Evolutionary conservation across 2,329 filamentous ascomycete species (phyloP), one percentile per base, ranked within the genome.

Genomic region (Fusarium caatingaense): DNA sequence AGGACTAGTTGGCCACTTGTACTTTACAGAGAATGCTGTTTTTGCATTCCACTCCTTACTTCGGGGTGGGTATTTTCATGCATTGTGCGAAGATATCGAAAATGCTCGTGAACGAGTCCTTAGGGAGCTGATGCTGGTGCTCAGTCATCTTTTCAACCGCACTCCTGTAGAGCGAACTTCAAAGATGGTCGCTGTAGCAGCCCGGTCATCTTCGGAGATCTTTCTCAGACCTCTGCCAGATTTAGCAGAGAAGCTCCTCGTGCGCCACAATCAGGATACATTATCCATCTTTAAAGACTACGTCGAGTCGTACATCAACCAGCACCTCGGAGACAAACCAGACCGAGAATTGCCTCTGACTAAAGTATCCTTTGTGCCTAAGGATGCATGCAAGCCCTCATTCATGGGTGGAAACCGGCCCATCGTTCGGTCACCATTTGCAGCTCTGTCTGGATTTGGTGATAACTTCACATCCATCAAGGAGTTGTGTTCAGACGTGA

Each of bases 11-110:
- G 87, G 88, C 0, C 91, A 94, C 78, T 80, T 95, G 2, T 94
- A 94, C 80, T 93, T 90, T 72, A 92, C 90, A 0, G 91, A 94
- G 72, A 93, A 92, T 72, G 88, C 90, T 0, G 88, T 88, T 8
- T 94, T 94, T 75, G 91, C 91, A 1, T 93, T 94, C 78, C 92
- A 94, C 75, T 88, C 91, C 2, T 82, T 95, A 12, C 80, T 95
- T 3, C 90, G 89, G 62, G 87, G 86, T 5, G 91, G 92, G 0
- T 94, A 92, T 74, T 91, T 94, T 76, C 81, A 84, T 64, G 51
- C 83, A 23, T 78, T 94, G 0, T 93, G 91, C 74, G 82, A 82
- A 4, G 81, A 86, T 18, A 83, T 92, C 37, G 78, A 86, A 45
- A 80, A 76, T 5, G 84, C 85, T 18, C 83, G 84, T 2, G 78